Percentiles rank a stretch among this genome's conserved stretches.
Evolutionary conservation across 1,284 basidiomycete species (phyloP).

Genomic region (Moesziomyces sp.): DNA sequence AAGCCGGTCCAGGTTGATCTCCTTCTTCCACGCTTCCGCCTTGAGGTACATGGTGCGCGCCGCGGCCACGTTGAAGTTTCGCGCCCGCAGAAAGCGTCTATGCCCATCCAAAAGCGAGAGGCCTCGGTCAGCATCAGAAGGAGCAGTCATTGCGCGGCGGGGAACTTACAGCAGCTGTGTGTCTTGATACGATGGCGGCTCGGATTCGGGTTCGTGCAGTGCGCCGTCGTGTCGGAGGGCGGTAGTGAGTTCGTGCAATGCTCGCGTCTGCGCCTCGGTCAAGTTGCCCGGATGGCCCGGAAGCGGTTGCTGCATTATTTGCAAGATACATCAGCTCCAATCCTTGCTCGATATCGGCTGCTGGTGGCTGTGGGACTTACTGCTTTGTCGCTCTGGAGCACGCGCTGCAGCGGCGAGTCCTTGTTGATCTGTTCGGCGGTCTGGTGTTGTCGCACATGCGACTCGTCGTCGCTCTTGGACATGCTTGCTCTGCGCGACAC

Average conservation of each 20-base stretch:
- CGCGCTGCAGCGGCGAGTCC: slow-evolving; percentile 28
- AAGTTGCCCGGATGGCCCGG: slow-evolving; percentile 63
- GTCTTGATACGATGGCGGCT: slow-evolving; percentile 41
- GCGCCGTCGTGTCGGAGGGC: slow-evolving; percentile 35
- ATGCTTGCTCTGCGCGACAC: slow-evolving; percentile 10
- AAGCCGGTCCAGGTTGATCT: slow-evolving; percentile 50
- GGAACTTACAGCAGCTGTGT: slow-evolving; percentile 39
- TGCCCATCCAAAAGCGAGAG: too few species aligned
- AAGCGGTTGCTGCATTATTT: slow-evolving; percentile 11
- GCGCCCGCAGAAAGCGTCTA: slow-evolving; percentile 60
- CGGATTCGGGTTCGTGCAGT: slow-evolving; percentile 22
- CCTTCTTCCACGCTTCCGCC: slow-evolving; percentile 59
- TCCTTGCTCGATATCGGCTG: too few species aligned
- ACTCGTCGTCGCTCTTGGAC: slow-evolving; percentile 5
- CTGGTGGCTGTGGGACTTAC: neutral
- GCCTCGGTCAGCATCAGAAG: too few species aligned
- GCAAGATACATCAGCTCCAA: neutral
- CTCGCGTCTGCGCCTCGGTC: slow-evolving; percentile 41
- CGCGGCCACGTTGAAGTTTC: slow-evolving; percentile 54
- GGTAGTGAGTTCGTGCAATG: slow-evolving; percentile 39
- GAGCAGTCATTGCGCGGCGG: too few species aligned
- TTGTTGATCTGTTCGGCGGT: slow-evolving; percentile 12
- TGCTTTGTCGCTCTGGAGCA: slow-evolving; percentile 19
- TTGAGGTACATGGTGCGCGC: slow-evolving; percentile 60
- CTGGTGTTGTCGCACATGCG: slow-evolving; percentile 1